These are phyloP conservation scores for Polyporus arcularius DNA, from an alignment of 768 basidiomycete species.

Conservation along the genomic window DNA sequence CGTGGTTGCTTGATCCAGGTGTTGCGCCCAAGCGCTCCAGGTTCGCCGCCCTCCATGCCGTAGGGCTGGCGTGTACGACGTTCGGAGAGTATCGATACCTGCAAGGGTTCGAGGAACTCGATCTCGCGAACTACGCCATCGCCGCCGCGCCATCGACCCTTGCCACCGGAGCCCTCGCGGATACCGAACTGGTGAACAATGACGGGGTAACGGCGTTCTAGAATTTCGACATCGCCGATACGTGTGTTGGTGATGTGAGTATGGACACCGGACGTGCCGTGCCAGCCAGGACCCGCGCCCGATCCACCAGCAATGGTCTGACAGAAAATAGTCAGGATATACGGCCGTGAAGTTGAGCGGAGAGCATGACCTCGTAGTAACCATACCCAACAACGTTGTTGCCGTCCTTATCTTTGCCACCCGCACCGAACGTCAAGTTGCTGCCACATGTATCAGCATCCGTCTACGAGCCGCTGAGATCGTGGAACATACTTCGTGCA, in stretches of 20 bases:
- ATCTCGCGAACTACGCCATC: slow-evolving; percentile 85
- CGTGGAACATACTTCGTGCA: slow-evolving; percentile 66
- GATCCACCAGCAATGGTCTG: slow-evolving; percentile 94
- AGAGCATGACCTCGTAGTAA: slow-evolving; percentile 55
- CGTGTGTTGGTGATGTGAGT: slow-evolving; percentile 93
- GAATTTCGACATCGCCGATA: slow-evolving; percentile 90
- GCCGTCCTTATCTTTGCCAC: slow-evolving; percentile 84
- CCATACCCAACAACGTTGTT: slow-evolving; percentile 82
- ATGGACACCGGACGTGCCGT: slow-evolving; percentile 92
- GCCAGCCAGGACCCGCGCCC: slow-evolving; percentile 87
- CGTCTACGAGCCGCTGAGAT: background rate
- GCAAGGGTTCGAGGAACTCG: slow-evolving; percentile 78
- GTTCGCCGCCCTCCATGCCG: slow-evolving; percentile 78
- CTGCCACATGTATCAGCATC: slow-evolving; percentile 35
- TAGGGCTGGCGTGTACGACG: slow-evolving; percentile 85
- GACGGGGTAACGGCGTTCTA: slow-evolving; percentile 94
- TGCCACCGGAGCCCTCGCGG: slow-evolving; percentile 67
- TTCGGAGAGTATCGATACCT: slow-evolving; percentile 90
- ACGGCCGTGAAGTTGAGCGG: background rate
- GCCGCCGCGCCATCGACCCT: slow-evolving; percentile 75
- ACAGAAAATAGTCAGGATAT: background rate
- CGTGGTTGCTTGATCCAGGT: slow-evolving; percentile 83
- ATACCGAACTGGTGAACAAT: slow-evolving; percentile 82
- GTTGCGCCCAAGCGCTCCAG: slow-evolving; percentile 73
- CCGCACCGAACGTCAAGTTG: slow-evolving; percentile 87